Evolutionary conservation across 192 early-diverging fungal genomes (phyloP).

Genomic region (Haplosporangium gracile): DNA sequence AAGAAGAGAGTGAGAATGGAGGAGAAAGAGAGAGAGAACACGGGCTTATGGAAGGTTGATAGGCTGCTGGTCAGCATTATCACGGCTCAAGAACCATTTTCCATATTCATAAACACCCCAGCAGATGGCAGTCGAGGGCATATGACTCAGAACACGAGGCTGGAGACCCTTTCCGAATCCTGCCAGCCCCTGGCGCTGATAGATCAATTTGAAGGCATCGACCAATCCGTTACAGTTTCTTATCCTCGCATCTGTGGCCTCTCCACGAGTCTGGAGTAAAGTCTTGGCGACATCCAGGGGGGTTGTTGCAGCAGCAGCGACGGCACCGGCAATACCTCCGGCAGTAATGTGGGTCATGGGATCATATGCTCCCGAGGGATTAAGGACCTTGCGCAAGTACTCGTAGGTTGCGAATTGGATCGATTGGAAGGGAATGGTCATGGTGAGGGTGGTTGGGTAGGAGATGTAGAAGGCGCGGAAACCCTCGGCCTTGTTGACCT

Average conservation of each 20-base stretch:
- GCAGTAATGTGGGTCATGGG: slow-evolving; percentile 88
- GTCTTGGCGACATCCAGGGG: slow-evolving; percentile 98
- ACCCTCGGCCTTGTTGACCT: slow-evolving; percentile 83
- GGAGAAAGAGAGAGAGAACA: background rate
- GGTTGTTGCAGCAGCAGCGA: slow-evolving; percentile 90
- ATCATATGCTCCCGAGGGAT: slow-evolving; percentile 86
- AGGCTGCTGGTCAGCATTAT: slow-evolving; percentile 37
- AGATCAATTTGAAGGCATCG: slow-evolving; percentile 82
- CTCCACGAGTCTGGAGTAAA: slow-evolving; percentile 92
- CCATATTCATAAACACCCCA: slow-evolving; percentile 95
- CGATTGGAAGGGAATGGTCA: slow-evolving; percentile 96
- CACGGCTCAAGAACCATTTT: slow-evolving; percentile 73
- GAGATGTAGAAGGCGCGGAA: slow-evolving; percentile 91
- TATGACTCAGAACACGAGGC: slow-evolving; percentile 90
- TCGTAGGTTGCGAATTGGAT: slow-evolving; percentile 96
- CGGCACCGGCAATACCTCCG: slow-evolving; percentile 90
- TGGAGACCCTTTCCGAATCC: slow-evolving; percentile 87
- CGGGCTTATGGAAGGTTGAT: slow-evolving; percentile 22
- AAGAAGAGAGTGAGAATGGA: background rate
- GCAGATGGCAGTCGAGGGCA: slow-evolving; percentile 94
- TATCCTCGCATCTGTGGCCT: slow-evolving; percentile 77
- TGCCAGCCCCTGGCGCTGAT: slow-evolving; percentile 74
- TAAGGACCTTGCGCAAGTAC: slow-evolving; percentile 84
- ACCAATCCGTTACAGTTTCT: slow-evolving; percentile 77
- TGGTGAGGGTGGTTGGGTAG: slow-evolving; percentile 92